Evolutionary conservation across 1,284 basidiomycete genomes (phyloP).

Genomic region (Heterobasidion occidentale): DNA sequence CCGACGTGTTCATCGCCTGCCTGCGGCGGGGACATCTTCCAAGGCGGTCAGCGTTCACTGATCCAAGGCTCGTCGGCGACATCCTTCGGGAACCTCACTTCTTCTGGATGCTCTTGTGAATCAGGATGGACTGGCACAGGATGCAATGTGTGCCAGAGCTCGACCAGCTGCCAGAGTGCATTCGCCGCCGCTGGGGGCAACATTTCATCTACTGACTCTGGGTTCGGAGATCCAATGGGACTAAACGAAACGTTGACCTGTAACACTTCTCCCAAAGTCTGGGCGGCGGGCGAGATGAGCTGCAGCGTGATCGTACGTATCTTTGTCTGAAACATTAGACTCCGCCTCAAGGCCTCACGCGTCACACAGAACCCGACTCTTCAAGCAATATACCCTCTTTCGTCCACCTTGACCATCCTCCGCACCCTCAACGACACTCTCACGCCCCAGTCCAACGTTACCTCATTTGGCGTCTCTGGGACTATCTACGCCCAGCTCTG

Average conservation of each 20-base stretch:
- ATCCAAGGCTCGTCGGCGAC: slow-evolving; percentile 27
- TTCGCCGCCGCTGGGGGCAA: slow-evolving; percentile 29
- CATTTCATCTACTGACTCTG: slow-evolving; percentile 6
- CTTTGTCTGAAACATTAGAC: slow-evolving; percentile 10
- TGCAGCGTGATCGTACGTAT: slow-evolving; percentile 63
- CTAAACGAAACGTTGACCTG: slow-evolving; percentile 59
- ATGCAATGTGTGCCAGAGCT: slow-evolving; percentile 42
- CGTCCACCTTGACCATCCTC: slow-evolving; percentile 66
- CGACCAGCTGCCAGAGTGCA: slow-evolving; percentile 47
- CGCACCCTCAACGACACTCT: slow-evolving; percentile 63
- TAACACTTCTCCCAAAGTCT: slow-evolving; percentile 53
- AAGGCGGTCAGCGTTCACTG: slow-evolving; percentile 51
- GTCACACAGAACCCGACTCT: slow-evolving; percentile 64
- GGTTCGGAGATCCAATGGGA: slow-evolving; percentile 16
- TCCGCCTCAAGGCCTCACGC: neutral
- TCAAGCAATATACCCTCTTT: slow-evolving; percentile 62
- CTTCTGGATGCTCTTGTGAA: slow-evolving; percentile 56
- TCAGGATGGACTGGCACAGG: slow-evolving; percentile 69
- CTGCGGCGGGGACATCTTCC: slow-evolving; percentile 77
- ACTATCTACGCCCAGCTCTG: slow-evolving; percentile 70
- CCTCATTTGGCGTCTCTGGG: slow-evolving; percentile 49
- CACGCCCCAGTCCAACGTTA: slow-evolving; percentile 60
- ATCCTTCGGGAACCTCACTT: slow-evolving; percentile 53
- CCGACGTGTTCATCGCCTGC: slow-evolving; percentile 58
- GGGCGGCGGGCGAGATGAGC: slow-evolving; percentile 63